Base-by-base conservation (phyloP, 306 rosid species). In the Pterocarpus macrocarpus region DNA sequence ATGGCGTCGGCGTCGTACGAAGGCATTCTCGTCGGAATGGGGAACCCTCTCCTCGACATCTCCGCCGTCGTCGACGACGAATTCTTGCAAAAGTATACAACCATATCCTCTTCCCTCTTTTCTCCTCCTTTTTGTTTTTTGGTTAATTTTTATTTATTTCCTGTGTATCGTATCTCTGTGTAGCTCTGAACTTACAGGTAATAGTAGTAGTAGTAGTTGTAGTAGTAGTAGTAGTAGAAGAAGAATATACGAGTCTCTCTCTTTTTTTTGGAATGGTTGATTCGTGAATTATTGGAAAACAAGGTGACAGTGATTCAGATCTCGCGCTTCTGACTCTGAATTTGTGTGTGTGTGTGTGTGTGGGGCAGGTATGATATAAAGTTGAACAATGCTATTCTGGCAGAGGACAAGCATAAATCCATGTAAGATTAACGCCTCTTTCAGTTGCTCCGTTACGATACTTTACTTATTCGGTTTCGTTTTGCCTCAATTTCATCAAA, bases 341-440 rank as follows among this genome's bases (percentile, higher is more conserved):
- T 22, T 22, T 22, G 28, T 22, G 28, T 22, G 28, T 50, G 57
- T n/a, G n/a, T n/a, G n/a, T 50, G 57, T 50, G 57, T 50, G 4
- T 49, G 41, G 56, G 8, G 33, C 95, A 95, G 98, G 56, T 95
- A 90, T 36, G 97, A 82, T 39, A 50, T 93, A 82, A 88, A 91
- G 90, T 79, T 82, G 82, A 95, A 95, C 91, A 57, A 95, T 84
- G 98, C 98, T 15, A 91, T 93, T 82, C 93, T 93, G 69, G 96
- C 99, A 0, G 99, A 95, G 88, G 99, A 93, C 32, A 95, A 95
- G 83, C 98, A 95, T 86, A 83, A 91, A 62, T 91, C 94, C n/a
- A 95, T 95, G 99, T 95, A 86, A 79, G 85, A 76, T 9, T 22
- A 22, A 22, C 28, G 28, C 28, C 28, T 22, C 28, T 22, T 22